phyloP scores from a whole-genome alignment of 371 early-diverging fungal genomes.

The Syncephalastrum monosporum region DNA sequence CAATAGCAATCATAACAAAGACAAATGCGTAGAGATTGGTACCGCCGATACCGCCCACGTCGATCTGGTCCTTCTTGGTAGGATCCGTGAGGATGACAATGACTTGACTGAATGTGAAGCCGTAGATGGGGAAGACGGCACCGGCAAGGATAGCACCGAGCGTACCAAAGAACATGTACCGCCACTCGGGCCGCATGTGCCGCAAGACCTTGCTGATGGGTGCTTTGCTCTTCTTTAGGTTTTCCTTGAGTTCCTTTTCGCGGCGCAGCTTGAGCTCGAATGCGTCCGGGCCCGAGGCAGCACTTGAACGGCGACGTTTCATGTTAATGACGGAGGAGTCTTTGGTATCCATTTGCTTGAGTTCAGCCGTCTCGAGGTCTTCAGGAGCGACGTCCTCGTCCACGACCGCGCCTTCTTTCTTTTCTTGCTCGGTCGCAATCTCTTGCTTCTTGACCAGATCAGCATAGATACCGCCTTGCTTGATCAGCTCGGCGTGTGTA shows the following conservation, averaged over 20 bases:
- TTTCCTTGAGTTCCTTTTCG: conserved; percentile 43
- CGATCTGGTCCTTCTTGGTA: conserved; percentile 1
- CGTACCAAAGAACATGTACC: conserved; percentile 35
- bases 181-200: conserved; percentile 43
- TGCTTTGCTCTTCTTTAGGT: conserved; percentile 44
- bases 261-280: conserved; percentile 46
- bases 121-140: conserved; percentile 54
- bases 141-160: conserved; percentile 58
- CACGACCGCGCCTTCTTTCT: not conserved
- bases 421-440: conserved; percentile 20
- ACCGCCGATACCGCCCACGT: conserved; percentile 43
- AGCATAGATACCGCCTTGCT: conserved; percentile 51
- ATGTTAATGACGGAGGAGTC: conserved; percentile 16
- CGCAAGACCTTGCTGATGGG: conserved; percentile 41
- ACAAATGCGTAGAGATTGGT: conserved; percentile 76
- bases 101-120: conserved; percentile 45
- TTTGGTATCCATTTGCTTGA: conserved; percentile 8
- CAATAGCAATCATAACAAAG: conserved; percentile 67
- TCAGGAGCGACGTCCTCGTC: conserved; percentile 22
- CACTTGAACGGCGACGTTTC: conserved; percentile 15
- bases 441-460: conserved; percentile 61
- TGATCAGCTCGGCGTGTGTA: conserved; percentile 65
- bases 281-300: conserved; percentile 37
- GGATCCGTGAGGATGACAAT: conserved; percentile 25
- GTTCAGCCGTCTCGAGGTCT: conserved; percentile 41